Conservation (phyloP, 306 rosid species). For the Cucurbita ficifolia region DNA sequence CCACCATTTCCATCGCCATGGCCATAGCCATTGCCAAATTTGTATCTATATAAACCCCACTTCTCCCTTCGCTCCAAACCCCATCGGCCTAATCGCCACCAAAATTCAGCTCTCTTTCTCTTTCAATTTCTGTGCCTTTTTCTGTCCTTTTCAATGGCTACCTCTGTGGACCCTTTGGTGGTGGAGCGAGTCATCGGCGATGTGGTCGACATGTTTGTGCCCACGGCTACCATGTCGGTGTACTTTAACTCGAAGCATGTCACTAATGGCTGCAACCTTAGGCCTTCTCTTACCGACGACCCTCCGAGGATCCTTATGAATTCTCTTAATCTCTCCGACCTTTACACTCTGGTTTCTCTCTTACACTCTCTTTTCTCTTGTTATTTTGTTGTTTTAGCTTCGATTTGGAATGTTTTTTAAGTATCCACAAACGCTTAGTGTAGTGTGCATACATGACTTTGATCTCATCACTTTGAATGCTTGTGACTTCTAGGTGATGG, state of each 20-base stretch:
- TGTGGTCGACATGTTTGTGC: conserved; percentile 73
- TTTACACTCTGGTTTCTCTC: conserved; percentile 51
- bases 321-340: conserved; percentile 30
- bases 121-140: neutral
- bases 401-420: too few relatives aligned
- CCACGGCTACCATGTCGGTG: conserved; percentile 44
- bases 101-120: neutral
- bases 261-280: conserved; percentile 74
- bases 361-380: neutral
- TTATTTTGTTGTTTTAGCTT: too few relatives aligned
- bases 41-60: conserved; percentile 21
- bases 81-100: neutral
- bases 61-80: neutral
- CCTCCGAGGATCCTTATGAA: conserved; percentile 47
- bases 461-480: neutral
- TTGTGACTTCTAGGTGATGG: conserved; percentile 54
- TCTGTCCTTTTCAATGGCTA: conserved; percentile 22
- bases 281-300: conserved; percentile 43
- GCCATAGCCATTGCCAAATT: neutral
- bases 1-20: neutral
- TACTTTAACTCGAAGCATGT: conserved; percentile 62
- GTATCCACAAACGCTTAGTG: too few relatives aligned
- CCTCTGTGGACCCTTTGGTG: conserved; percentile 67
- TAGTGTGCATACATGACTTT: conserved; percentile 8
- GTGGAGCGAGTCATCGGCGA: conserved; percentile 85